Percentiles rank a stretch among this genome's conserved stretches.
Evolutionary conservation across 768 basidiomycete genomes (phyloP).

Genomic region (Russula sp.): DNA sequence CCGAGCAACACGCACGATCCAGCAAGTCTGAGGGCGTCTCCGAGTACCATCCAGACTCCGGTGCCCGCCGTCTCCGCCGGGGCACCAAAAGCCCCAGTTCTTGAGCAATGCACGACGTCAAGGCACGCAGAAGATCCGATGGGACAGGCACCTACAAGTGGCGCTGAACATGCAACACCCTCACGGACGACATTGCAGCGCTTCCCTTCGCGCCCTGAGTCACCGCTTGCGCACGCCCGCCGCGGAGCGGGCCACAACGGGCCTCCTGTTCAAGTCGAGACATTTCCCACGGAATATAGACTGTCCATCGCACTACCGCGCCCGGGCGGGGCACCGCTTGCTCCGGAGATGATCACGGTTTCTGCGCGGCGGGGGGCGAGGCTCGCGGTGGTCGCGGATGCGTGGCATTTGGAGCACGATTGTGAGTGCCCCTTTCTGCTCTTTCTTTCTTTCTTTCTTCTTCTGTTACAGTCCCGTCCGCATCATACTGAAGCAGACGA

Average conservation of each 20-base stretch:
- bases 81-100: not conserved
- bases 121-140: not conserved
- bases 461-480: not conserved
- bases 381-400: constrained; percentile 15
- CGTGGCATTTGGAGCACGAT: constrained; percentile 19
- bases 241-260: not conserved
- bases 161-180: not conserved
- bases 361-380: constrained; percentile 12
- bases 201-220: constrained; percentile 5
- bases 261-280: not conserved
- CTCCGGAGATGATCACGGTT: constrained; percentile 19
- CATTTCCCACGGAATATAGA: not conserved
- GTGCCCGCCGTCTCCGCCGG: not conserved
- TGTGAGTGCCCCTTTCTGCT: not conserved
- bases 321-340: constrained; percentile 9
- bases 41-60: not conserved
- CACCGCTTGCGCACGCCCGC: constrained; percentile 10
- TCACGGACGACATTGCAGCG: not conserved
- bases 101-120: not conserved
- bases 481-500: not conserved
- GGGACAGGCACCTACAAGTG: not conserved
- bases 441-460: too few species aligned
- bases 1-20: not conserved
- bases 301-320: constrained; percentile 14
- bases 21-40: not conserved